Percentiles rank a stretch among this genome's conserved stretches.
Conservation (phyloP, 1,284 basidiomycete species). For the Phylloporus sp. region DNA sequence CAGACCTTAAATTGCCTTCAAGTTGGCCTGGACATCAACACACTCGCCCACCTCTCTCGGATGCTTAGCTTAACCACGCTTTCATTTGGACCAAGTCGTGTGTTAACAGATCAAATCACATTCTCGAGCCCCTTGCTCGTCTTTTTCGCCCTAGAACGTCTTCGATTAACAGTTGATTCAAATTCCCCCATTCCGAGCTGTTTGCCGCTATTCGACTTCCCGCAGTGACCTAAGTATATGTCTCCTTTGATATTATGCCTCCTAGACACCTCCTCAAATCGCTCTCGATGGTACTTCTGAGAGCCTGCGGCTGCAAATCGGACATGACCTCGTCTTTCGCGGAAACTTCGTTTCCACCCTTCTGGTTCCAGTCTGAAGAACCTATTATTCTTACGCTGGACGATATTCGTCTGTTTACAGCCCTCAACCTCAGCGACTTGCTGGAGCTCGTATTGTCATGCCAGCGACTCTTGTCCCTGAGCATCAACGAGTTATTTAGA, state of each 20-base stretch:
- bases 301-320: not conserved
- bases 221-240: not conserved
- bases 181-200: not conserved
- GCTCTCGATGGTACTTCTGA: not conserved
- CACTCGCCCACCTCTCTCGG: not conserved
- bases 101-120: not conserved
- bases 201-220: slow-evolving; percentile 6
- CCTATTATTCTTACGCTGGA: not conserved
- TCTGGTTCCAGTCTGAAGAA: not conserved
- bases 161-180: not conserved
- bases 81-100: not conserved
- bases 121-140: not conserved
- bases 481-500: not conserved
- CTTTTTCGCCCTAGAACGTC: not conserved
- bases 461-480: not conserved
- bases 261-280: not conserved
- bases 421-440: slow-evolving; percentile 7
- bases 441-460: not conserved
- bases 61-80: not conserved
- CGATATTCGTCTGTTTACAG: not conserved
- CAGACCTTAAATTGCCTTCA: not conserved
- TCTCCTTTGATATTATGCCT: not conserved
- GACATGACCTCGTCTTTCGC: not conserved
- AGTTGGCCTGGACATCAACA: slow-evolving; percentile 1
- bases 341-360: not conserved